Base-by-base conservation (phyloP, 148 eudicot genomes). In the Rhododendron vialii region DNA sequence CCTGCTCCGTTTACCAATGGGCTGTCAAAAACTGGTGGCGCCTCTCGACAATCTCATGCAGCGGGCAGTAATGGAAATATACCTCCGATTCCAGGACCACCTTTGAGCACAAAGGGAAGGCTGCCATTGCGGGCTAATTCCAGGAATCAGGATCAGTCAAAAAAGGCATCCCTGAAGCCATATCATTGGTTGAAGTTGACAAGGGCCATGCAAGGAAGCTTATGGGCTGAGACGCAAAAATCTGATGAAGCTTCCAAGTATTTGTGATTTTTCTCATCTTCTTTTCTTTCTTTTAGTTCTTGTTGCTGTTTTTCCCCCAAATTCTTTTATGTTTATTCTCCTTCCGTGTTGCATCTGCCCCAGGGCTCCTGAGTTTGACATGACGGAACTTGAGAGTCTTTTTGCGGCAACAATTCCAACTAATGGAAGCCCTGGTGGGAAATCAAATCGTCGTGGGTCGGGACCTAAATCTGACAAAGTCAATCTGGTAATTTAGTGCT, bases 211-310 rank as follows among this genome's bases (percentile, higher is more conserved):
- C 94, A 92, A 83, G 99, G 98, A 69, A 96, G 98, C 93, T 79
- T 96, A 83, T 96, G 99, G 99, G 98, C 98, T 28, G 99, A 96
- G 87, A 86, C 97, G 79, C 98, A 92, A 83, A 96, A 92, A 90
- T 84, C 92, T 20, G 98, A 93, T 26, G 98, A 95, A 89, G 93
- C 94, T 90, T 90, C 92, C 83, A 95, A 93, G 98, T 96, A 91
- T 84, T 90, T 43, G 65, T 33, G 18, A 2, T 65, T 73, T 24
- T 86, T 36, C 50, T 77, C 17, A 14, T 2, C 65, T 55, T 82
- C 36, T 78, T 50, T 48, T 86, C 35, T 26, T 8, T 85, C 43
- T 18, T 80, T 79, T n/a, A 65, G 73, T 65, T 6, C 33, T 22
- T 50, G 3, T 41, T 78, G 7, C 85, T 78, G 79, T 85, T 45